Evolutionary conservation across 768 basidiomycete species (phyloP), one percentile per base, ranked within the genome.

Genomic region (Mrakia gelida): DNA sequence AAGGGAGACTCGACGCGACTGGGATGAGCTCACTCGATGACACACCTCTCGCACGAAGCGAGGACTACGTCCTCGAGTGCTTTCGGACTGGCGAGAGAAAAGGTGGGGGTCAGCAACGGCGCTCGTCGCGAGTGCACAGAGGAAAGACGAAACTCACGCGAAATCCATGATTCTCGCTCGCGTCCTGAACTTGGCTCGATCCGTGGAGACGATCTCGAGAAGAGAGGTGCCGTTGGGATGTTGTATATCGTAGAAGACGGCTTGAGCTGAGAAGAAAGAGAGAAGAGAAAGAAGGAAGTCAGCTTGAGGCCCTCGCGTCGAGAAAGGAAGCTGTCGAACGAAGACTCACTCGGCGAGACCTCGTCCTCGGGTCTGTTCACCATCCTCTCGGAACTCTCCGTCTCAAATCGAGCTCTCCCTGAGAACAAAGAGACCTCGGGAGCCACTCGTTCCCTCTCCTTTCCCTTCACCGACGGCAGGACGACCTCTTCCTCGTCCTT

Each of bases 11-110:
- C 1, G 18, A 52, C 18, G 9, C 11, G 15, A 16, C 49, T 21
- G 3, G 26, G 26, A 0, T 3, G 11, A 21, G 23, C 67, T 41
- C 23, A 70, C 67, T 70, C 67, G 38, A 70, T 21, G 11, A n/a
- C 38, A n/a, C 67, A 70, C 5, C 67, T 34, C 10, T 70, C 67
- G 41, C 67, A 70, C 8, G 38, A 41, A 7, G 67, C 67, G 8
- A 70, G 5, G 67, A 70, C 67, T 8, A 70, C 67, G 67, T 70
- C 38, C n/a, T 41, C 67, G 9, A 70, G 67, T 15, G 67, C 34
- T n/a, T 45, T 70, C 1, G 67, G 67, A 9, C 67, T 70, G 63
- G 10, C 2, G 7, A 43, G 15, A n/a, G 38, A 45, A 16, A n/a
- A 9, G 10, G 67, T n/a, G 10, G 38, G 26, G 41, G 21, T 70